Evolutionary conservation across 495 filamentous ascomycete genomes (phyloP), one percentile per base, ranked within the genome.

Genomic region (Bacidia gigantensis): DNA sequence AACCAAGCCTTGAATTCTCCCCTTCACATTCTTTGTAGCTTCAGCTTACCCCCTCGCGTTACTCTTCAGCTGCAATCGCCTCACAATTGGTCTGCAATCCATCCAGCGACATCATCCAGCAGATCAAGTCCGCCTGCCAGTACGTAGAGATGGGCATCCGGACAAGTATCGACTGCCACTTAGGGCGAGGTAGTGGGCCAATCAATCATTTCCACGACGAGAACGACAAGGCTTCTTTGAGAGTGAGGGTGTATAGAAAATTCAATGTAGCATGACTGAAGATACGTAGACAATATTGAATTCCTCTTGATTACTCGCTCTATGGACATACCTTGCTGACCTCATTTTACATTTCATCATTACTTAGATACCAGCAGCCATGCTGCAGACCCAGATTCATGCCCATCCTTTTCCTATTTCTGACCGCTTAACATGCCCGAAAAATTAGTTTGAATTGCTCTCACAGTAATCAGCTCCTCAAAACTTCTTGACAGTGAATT

Each of bases 91-190:
- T 87, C 12, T 68, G 84, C 17, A 80, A 86, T 5, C 69, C 83
- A 18, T 80, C 85, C 0, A 75, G 73, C 24, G 64, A 69, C 26
- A 64, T 89, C 32, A 62, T 72, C 1, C 61, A 74, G 41, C 85
- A 89, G 3, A 84, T 93, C 20, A 76, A 73, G 51, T 67, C 67
- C 29, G 88, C 81, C 2, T 85, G 87, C 54, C 73, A 75, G 35
- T 97, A 92, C 58, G 77, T 97, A 46, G 84, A 89, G 59, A 84
- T 78, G 0, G 90, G 82, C 9, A 97, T 97, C 63, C 82, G 69
- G 62, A 83, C 79, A 1, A 88, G 86, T 26, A 72, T 74, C 45
- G 71, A 81, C 48, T 17, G 24, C 14, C 32, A 50, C 25, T 60
- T 94, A 38, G 90, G 90, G 0, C 74, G 78, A 45, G 90, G 90